phyloP scores from a whole-genome alignment of 148 eudicot genomes.

The Amaranthus palmeri region DNA sequence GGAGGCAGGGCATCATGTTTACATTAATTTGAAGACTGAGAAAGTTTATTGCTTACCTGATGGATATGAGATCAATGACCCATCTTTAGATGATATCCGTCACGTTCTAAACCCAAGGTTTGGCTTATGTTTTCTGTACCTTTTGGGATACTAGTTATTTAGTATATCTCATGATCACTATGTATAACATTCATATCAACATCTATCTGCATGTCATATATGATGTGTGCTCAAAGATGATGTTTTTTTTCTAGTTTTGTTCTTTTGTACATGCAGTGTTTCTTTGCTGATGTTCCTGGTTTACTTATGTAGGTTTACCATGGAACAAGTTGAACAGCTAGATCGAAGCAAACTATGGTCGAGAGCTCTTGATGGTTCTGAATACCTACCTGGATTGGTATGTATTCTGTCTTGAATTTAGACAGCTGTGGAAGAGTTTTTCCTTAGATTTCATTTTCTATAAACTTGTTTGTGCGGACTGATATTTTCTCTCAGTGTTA shows the following conservation, averaged over 20 bases:
- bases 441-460: background rate
- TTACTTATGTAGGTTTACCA: slow-evolving; percentile 41
- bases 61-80: slow-evolving; percentile 89
- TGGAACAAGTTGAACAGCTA: slow-evolving; percentile 62
- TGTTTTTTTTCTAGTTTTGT: background rate
- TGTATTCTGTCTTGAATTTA: slow-evolving; percentile 1
- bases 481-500: background rate
- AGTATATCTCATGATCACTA: background rate
- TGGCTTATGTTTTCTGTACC: slow-evolving; percentile 15
- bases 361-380: slow-evolving; percentile 97
- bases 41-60: slow-evolving; percentile 96
- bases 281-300: slow-evolving; percentile 7
- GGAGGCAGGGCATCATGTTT: slow-evolving; percentile 95
- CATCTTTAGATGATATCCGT: slow-evolving; percentile 85
- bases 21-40: slow-evolving; percentile 78
- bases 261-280: background rate
- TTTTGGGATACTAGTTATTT: background rate
- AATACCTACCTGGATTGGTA: slow-evolving; percentile 99
- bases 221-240: background rate
- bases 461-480: no score
- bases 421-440: background rate
- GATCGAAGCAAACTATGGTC: slow-evolving; percentile 84
- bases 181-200: background rate
- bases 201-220: background rate
- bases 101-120: slow-evolving; percentile 91